Conservation (phyloP, 257 asterid species). For the Jaltomata sinuosa region DNA sequence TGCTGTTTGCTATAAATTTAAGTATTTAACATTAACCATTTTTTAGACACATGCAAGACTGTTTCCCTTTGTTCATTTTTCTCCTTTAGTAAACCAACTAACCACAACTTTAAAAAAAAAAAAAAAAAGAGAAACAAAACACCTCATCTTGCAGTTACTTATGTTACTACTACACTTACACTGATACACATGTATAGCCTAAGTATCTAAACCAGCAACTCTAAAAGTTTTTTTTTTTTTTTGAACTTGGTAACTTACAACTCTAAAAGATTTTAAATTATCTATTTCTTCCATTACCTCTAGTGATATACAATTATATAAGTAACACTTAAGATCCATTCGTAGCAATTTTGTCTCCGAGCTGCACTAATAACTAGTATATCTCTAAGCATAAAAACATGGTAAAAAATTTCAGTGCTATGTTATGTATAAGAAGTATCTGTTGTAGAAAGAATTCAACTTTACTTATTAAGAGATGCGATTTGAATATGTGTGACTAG, state of each 20-base stretch:
- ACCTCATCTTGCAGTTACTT: not conserved
- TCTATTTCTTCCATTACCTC: not conserved
- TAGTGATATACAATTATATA: not conserved
- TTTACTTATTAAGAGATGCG: not conserved
- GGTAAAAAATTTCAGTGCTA: not conserved
- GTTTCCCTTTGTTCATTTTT: not conserved
- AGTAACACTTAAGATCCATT: not conserved
- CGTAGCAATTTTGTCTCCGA: not conserved
- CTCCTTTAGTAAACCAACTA: not conserved
- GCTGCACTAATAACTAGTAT: not conserved
- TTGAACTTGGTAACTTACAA: too few species aligned
- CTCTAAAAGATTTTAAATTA: not conserved
- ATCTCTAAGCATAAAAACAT: not conserved
- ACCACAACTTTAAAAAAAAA: too few species aligned
- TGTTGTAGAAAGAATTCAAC: not conserved
- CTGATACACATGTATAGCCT: not conserved
- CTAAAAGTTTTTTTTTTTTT: not conserved
- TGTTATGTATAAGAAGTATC: not conserved
- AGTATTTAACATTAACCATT: not conserved
- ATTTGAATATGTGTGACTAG: not conserved
- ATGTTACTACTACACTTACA: not conserved
- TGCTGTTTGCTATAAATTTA: not conserved
- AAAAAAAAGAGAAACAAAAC: not conserved
- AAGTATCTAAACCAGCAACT: not conserved
- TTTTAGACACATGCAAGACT: not conserved